Evolutionary conservation across 2,329 filamentous ascomycete genomes (phyloP).

Genomic region (Tolypocladium inflatum): DNA sequence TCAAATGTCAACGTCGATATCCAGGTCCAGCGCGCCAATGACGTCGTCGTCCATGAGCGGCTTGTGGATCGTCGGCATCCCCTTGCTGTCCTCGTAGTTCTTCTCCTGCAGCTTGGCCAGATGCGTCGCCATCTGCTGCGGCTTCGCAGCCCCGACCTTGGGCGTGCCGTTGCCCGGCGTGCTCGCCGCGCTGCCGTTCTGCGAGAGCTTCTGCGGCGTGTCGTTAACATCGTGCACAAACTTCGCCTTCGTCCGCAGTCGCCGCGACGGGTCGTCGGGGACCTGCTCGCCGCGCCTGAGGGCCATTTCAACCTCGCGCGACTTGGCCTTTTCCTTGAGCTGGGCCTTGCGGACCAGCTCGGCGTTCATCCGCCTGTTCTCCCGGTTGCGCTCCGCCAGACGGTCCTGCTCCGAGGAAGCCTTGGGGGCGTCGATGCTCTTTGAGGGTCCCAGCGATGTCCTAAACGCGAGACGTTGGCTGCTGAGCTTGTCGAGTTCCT

Average conservation of each 20-base stretch:
- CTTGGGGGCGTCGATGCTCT: constrained; percentile 38
- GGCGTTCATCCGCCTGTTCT: constrained; percentile 76
- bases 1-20: constrained; percentile 83
- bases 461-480: constrained; percentile 66
- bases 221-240: constrained; percentile 56
- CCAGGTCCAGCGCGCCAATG: constrained; percentile 79
- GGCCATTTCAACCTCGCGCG: constrained; percentile 50
- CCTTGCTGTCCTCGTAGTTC: constrained; percentile 47
- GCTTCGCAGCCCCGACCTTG: constrained; percentile 32
- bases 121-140: constrained; percentile 34
- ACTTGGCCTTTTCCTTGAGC: constrained; percentile 63
- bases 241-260: constrained; percentile 58
- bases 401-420: constrained; percentile 65
- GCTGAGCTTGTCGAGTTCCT: constrained; percentile 53
- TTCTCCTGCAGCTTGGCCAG: constrained; percentile 44
- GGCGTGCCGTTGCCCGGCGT: constrained; percentile 46
- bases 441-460: constrained; percentile 47
- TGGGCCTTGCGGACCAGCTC: constrained; percentile 88
- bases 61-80: constrained; percentile 61
- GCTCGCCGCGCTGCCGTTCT: constrained; percentile 37
- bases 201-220: constrained; percentile 32
- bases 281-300: constrained; percentile 54
- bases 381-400: constrained; percentile 71
- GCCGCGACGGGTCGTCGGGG: constrained; percentile 48
- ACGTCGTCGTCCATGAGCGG: constrained; percentile 86